phyloP scores from a whole-genome alignment of 2,329 filamentous ascomycete genomes.

The Fusarium vanettenii region DNA sequence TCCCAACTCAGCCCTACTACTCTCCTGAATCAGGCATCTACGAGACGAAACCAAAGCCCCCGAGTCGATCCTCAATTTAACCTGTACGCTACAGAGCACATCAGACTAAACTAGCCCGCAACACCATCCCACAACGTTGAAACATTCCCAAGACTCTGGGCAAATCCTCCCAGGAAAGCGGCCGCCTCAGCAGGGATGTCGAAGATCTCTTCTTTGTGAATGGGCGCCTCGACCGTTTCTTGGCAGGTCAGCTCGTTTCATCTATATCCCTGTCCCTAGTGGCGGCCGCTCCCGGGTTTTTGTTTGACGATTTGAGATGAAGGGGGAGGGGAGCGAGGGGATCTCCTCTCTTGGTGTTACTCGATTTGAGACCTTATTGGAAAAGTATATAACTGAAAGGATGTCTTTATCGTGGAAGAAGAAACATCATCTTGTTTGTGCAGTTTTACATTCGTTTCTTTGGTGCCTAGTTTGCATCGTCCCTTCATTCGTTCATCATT shows the following conservation, averaged over 20 bases:
- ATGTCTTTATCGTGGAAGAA: background rate
- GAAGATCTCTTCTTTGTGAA: constrained; percentile 25
- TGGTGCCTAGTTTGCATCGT: constrained; percentile 39
- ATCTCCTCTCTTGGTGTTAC: background rate
- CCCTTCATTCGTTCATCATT: constrained; percentile 26
- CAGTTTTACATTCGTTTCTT: constrained; percentile 24
- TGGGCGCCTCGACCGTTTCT: constrained; percentile 2
- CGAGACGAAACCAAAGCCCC: background rate
- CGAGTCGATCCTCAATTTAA: background rate
- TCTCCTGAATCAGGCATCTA: background rate
- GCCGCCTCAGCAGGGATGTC: constrained; percentile 23
- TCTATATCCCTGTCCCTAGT: constrained; percentile 18
- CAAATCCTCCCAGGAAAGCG: constrained; percentile 17
- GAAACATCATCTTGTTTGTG: background rate
- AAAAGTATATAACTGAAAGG: constrained; percentile 10
- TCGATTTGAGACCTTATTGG: background rate
- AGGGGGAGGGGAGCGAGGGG: constrained; percentile 15
- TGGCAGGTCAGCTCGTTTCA: constrained; percentile 31
- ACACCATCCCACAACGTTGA: constrained; percentile 12
- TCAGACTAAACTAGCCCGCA: background rate
- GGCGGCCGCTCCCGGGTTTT: constrained; percentile 35
- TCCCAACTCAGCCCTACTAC: constrained; percentile 10
- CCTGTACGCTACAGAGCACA: background rate
- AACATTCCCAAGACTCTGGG: constrained; percentile 22
- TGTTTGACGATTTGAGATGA: constrained; percentile 33